These are phyloP conservation scores for Vitis labrusca DNA, from an alignment of 164 flowering plant genomes.

Conservation along the genomic window DNA sequence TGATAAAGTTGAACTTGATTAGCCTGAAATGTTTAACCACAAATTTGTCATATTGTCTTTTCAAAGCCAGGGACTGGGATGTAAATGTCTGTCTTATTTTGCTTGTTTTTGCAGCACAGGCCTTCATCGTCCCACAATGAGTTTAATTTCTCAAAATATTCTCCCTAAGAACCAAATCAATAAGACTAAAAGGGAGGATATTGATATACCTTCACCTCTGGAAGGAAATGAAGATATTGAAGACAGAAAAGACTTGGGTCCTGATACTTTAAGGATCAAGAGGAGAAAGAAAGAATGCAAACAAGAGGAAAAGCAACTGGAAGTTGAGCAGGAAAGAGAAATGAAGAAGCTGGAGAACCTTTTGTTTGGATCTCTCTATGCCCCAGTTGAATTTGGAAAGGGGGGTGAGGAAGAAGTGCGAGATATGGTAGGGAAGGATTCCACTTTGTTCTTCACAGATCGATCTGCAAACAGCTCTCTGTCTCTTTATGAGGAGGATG, in stretches of 20 bases:
- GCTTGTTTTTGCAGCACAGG: slow-evolving; percentile 6
- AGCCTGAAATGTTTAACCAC: too few relatives aligned
- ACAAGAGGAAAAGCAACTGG: slow-evolving; percentile 24
- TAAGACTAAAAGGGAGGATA: slow-evolving; percentile 28
- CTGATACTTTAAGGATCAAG: slow-evolving; percentile 19
- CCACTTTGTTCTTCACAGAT: slow-evolving; percentile 51
- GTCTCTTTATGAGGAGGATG: slow-evolving; percentile 42
- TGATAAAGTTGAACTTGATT: too few relatives aligned
- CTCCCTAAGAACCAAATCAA: slow-evolving; percentile 14
- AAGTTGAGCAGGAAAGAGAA: slow-evolving; percentile 43
- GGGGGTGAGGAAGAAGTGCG: slow-evolving; percentile 35
- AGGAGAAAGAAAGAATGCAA: slow-evolving; percentile 48
- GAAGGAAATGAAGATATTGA: slow-evolving; percentile 25
- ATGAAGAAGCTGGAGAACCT: slow-evolving; percentile 66
- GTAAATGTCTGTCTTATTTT: background rate
- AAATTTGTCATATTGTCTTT: too few relatives aligned
- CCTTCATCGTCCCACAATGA: slow-evolving; percentile 24
- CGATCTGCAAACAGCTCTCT: slow-evolving; percentile 29
- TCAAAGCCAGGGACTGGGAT: too few relatives aligned
- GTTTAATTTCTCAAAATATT: slow-evolving; percentile 65
- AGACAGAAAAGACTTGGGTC: slow-evolving; percentile 10
- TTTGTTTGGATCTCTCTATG: slow-evolving; percentile 67
- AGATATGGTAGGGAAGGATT: slow-evolving; percentile 18
- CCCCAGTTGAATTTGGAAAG: slow-evolving; percentile 67
- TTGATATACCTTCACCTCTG: slow-evolving; percentile 20